Base-by-base conservation (phyloP, 257 asterid species). In the Plantago major region DNA sequence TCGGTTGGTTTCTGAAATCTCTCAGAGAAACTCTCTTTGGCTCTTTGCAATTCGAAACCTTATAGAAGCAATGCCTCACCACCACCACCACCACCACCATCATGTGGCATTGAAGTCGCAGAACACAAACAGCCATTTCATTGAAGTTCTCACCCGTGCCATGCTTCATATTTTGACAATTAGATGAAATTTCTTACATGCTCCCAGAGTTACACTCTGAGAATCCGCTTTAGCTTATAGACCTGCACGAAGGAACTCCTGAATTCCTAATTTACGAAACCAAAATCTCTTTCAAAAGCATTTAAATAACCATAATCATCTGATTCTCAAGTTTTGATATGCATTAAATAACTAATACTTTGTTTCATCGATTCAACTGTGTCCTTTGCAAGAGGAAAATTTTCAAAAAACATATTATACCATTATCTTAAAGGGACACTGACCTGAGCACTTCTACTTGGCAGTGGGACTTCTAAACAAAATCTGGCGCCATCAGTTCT, bases 361-460 rank as follows among this genome's bases (percentile, higher is more conserved):
- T 7, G 9, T n/a, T n/a, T n/a, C n/a, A 1, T 19, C 10, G 11
- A 14, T 15, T 48, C 48, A 44, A 33, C 40, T 33, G 0, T 10
- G 48, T 48, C 22, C 3, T n/a, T 19, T 26, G 15, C 42, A 46
- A 64, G 50, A 66, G 56, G 67, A 54, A 49, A 63, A 46, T 7
- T 12, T 3, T 10, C 17, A 50, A 45, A 47, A 43, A 22, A 22
- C 40, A 1, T 3, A 5, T 46, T 59, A 48, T 59, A 63, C 58
- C 22, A 17, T 30, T 33, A 71, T 67, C 50, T 70, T 38, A 38
- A 12, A 62, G 43, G 50, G 44, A 37, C 65, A 50, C 88, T 56
- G 52, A 92, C 96, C 97, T 89, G 99, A 62, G 96, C 96, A 55
- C 91, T 89, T 85, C 97, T 81, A 71, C 91, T 81, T 46, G 97